Evolutionary conservation across 495 filamentous ascomycete species (phyloP).

Genomic region (Talaromyces nanjingensis): DNA sequence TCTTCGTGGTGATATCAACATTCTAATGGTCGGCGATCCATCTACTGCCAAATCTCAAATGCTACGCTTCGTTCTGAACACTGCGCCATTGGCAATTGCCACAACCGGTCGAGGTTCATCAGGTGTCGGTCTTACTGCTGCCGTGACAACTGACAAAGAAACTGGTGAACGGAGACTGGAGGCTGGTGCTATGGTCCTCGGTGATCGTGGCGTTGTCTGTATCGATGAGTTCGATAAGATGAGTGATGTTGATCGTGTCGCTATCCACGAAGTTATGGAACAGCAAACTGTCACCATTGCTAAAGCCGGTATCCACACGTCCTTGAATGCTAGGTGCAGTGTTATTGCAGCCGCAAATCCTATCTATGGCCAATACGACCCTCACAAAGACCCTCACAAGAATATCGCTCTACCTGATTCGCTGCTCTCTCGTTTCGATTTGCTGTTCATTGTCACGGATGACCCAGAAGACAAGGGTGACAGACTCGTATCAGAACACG

Average conservation of each 20-base stretch:
- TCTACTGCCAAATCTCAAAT: conserved; percentile 98
- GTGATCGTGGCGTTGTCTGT: conserved; percentile 93
- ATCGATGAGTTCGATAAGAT: conserved; percentile 99
- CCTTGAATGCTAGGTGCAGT: conserved; percentile 92
- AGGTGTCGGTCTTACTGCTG: conserved; percentile 95
- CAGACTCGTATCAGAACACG: conserved; percentile 89
- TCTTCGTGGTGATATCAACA: conserved; percentile 97
- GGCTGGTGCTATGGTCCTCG: conserved; percentile 98
- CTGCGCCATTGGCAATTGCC: conserved; percentile 91
- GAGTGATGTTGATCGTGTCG: conserved; percentile 95
- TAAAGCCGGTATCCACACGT: conserved; percentile 97
- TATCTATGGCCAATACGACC: conserved; percentile 96
- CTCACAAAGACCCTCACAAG: conserved; percentile 95
- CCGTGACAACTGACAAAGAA: conserved; percentile 94
- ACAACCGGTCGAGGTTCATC: conserved; percentile 97
- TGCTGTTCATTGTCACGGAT: conserved; percentile 96
- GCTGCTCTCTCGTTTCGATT: conserved; percentile 95
- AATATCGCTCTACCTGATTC: conserved; percentile 98
- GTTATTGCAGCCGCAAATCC: conserved; percentile 97
- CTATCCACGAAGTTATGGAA: conserved; percentile 99
- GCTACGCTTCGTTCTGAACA: conserved; percentile 95
- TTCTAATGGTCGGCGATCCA: conserved; percentile 98
- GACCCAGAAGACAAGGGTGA: conserved; percentile 93
- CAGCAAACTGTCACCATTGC: conserved; percentile 99
- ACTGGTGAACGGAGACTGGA: conserved; percentile 93